phyloP scores from a whole-genome alignment of 345 rosid genomes.

The Raphanus sativus region DNA sequence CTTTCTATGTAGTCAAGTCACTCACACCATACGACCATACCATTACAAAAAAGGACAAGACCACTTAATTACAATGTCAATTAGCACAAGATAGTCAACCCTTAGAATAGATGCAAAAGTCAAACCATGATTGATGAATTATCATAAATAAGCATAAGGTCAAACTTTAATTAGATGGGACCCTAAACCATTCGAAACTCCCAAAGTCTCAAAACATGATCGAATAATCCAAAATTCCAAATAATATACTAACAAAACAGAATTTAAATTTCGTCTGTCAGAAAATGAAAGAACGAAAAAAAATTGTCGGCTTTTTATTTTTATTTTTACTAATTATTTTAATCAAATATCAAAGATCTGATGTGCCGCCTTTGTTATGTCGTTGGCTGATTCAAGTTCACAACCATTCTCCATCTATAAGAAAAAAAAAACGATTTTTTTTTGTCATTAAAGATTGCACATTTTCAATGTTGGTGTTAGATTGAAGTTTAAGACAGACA shows the following conservation, averaged over 20 bases:
- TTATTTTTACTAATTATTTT: not conserved
- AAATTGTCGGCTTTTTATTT: conserved; percentile 1
- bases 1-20: not conserved
- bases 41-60: not conserved
- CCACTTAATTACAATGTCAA: not conserved
- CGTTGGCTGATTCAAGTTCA: conserved; percentile 53
- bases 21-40: not conserved
- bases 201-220: conserved; percentile 10
- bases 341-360: conserved; percentile 46
- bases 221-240: conserved; percentile 12
- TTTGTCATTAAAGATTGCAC: not conserved
- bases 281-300: conserved; percentile 28
- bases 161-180: conserved; percentile 24
- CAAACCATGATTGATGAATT: conserved; percentile 27
- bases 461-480: not conserved
- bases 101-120: conserved; percentile 1
- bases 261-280: conserved; percentile 8
- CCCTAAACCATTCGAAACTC: not conserved
- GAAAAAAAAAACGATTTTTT: too few species aligned
- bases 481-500: not conserved
- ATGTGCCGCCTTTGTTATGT: conserved; percentile 55
- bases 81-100: conserved; percentile 6
- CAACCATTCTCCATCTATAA: conserved; percentile 72
- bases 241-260: not conserved
- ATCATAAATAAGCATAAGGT: conserved; percentile 24